Conservation (phyloP, 768 basidiomycete species). For the Cystoderma amianthinum region DNA sequence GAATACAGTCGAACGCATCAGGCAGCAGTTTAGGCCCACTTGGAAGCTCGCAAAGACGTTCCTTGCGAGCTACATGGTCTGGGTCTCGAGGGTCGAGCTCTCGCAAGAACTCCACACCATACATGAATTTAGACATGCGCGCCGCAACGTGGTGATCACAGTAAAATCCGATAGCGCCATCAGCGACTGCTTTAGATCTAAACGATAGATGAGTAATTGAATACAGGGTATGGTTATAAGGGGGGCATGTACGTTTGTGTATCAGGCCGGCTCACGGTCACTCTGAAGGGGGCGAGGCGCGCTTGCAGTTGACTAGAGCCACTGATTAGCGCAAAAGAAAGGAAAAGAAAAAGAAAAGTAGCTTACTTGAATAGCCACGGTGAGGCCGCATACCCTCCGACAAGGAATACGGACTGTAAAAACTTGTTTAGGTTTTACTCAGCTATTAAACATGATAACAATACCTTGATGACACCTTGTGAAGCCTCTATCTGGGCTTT, state of each 20-base stretch:
- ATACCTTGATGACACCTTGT: slow-evolving; percentile 60
- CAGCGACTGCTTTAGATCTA: slow-evolving; percentile 81
- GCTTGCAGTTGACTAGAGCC: slow-evolving; percentile 55
- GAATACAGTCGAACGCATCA: slow-evolving; percentile 79
- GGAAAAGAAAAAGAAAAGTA: background rate
- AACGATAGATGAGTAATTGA: background rate
- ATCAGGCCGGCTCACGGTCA: slow-evolving; percentile 70
- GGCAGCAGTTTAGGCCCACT: slow-evolving; percentile 73
- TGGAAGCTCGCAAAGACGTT: slow-evolving; percentile 66
- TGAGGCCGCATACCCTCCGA: slow-evolving; percentile 79
- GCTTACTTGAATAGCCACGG: slow-evolving; percentile 62
- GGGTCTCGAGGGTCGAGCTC: slow-evolving; percentile 58
- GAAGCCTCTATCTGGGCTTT: slow-evolving; percentile 66
- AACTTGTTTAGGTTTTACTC: too few relatives aligned
- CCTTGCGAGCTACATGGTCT: slow-evolving; percentile 58
- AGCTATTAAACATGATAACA: too few relatives aligned
- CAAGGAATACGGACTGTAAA: slow-evolving; percentile 81
- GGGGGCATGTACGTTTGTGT: slow-evolving; percentile 57
- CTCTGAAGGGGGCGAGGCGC: slow-evolving; percentile 44
- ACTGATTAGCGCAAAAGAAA: background rate
- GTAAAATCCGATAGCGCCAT: slow-evolving; percentile 80
- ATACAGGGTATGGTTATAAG: background rate
- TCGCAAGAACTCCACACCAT: slow-evolving; percentile 74
- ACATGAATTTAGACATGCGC: slow-evolving; percentile 75
- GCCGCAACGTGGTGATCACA: slow-evolving; percentile 82